These are phyloP conservation scores for Salix caprea DNA, from an alignment of 345 rosid genomes.

Conservation along the genomic window DNA sequence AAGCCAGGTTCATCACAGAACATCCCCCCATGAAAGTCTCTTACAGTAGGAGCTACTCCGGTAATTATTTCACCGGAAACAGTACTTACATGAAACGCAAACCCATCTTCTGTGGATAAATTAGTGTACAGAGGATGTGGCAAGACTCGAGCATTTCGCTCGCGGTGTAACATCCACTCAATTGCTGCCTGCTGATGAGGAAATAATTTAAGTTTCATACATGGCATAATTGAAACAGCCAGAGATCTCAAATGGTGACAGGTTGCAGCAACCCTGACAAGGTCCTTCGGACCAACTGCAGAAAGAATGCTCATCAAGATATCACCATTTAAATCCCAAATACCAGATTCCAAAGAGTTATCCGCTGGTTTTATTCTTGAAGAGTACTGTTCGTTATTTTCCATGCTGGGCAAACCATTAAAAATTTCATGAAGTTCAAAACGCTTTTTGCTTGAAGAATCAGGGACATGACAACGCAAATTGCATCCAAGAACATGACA, in stretches of 20 bases:
- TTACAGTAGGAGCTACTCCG: slow-evolving; percentile 59
- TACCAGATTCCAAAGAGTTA: slow-evolving; percentile 40
- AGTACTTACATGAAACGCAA: slow-evolving; percentile 51
- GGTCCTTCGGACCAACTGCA: slow-evolving; percentile 56
- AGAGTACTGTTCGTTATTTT: slow-evolving; percentile 27
- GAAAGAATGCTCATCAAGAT: slow-evolving; percentile 48
- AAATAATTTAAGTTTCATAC: slow-evolving; percentile 79
- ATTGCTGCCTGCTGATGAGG: slow-evolving; percentile 95
- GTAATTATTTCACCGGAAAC: slow-evolving; percentile 66
- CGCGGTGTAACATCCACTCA: slow-evolving; percentile 92
- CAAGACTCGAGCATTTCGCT: slow-evolving; percentile 50
- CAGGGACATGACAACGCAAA: slow-evolving; percentile 40
- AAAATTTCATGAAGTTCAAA: slow-evolving; percentile 84
- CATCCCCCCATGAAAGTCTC: slow-evolving; percentile 91
- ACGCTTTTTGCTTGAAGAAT: slow-evolving; percentile 49
- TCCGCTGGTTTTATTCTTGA: slow-evolving; percentile 46
- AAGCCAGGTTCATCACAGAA: slow-evolving; percentile 99
- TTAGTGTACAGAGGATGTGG: slow-evolving; percentile 67
- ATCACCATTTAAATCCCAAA: slow-evolving; percentile 76
- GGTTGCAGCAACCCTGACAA: slow-evolving; percentile 60
- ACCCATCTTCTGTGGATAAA: slow-evolving; percentile 70
- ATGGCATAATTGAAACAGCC: slow-evolving; percentile 69
- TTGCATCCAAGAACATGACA: slow-evolving; percentile 85
- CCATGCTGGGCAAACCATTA: slow-evolving; percentile 60
- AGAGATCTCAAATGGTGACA: slow-evolving; percentile 70